Evolutionary conservation across 805 yeast species (phyloP), one percentile per base, ranked within the genome.

Genomic region (Kuraishia capsulata): DNA sequence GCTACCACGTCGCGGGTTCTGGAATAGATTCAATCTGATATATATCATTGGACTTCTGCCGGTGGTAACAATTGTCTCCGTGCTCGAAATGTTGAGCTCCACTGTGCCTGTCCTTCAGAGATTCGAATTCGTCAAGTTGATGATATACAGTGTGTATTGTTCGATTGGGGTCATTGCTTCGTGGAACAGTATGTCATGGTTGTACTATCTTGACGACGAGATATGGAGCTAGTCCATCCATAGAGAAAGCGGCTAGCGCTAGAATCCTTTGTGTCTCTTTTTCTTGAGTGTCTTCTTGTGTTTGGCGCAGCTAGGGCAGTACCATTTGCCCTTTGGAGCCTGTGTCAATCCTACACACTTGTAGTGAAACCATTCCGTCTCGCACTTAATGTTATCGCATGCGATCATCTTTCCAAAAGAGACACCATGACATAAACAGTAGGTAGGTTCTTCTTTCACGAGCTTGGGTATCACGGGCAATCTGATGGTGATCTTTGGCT

Each of bases 291-390:
- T 20, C 16, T 40, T 31, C 37, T 38, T 30, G 30, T 44, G 44
- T 30, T 42, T 51, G 25, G 53, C 55, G 65, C 97, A 89, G 38
- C 80, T 82, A 0, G 96, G 86, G 63, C 98, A 90, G 56, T 78
- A 89, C 98, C 98, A 90, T 40, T 80, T 78, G 16, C 92, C 95
- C 48, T 76, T 73, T 2, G 97, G 97, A 4, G 95, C 96, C 37
- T 78, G 80, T 16, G 78, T 79, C 42, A 90, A 65, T 1, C 95
- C 95, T 31, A 90, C 96, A 65, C 98, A 92, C 40, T 79, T 81
- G 69, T 89, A 90, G 59, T 92, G 98, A 62, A 90, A 90, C 97
- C 97, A 90, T 56, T 87, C 96, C 46, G 69, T 78, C 53, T 78
- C 76, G 65, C 98, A 92, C 49, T 81, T 78, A 19, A 81, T 82